Evolutionary conservation across 2,329 filamentous ascomycete species (phyloP).

Genomic region (Colletotrichum sp.): DNA sequence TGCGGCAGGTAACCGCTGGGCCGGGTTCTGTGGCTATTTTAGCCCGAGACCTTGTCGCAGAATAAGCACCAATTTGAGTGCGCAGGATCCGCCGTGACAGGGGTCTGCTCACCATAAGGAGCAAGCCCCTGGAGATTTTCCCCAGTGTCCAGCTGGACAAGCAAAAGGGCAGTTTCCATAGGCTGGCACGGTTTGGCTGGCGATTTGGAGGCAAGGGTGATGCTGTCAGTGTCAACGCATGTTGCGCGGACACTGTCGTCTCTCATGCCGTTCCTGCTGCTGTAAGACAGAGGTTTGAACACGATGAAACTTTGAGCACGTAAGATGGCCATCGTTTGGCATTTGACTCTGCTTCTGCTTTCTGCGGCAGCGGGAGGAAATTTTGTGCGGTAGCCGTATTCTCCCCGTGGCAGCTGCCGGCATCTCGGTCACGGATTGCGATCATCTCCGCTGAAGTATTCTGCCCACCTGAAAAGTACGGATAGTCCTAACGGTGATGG

Average conservation of each 20-base stretch:
- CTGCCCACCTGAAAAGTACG: slow-evolving; percentile 4
- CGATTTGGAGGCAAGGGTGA: not conserved
- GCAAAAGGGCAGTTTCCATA: not conserved
- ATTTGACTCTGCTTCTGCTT: not conserved
- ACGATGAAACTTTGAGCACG: not conserved
- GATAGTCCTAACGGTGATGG: slow-evolving; percentile 1
- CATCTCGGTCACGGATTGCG: slow-evolving; percentile 17
- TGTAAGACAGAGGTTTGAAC: not conserved
- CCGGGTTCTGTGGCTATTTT: slow-evolving; percentile 17
- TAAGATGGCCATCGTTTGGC: not conserved
- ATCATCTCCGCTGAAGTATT: slow-evolving; percentile 12
- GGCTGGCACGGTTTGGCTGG: not conserved
- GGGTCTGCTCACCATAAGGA: not conserved
- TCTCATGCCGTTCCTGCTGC: not conserved
- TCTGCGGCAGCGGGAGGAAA: not conserved
- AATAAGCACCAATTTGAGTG: slow-evolving; percentile 8
- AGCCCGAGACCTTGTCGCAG: slow-evolving; percentile 15
- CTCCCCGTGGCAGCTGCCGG: not conserved
- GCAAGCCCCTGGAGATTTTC: not conserved
- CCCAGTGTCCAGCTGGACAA: not conserved
- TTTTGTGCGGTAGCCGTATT: not conserved
- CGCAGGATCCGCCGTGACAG: slow-evolving; percentile 6
- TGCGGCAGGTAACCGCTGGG: slow-evolving; percentile 4
- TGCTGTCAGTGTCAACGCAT: not conserved
- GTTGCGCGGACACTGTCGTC: not conserved